Evolutionary conservation across 371 early-diverging fungal genomes (phyloP), one percentile per base, ranked within the genome.

Genomic region (Capillidium rhysosporum): DNA sequence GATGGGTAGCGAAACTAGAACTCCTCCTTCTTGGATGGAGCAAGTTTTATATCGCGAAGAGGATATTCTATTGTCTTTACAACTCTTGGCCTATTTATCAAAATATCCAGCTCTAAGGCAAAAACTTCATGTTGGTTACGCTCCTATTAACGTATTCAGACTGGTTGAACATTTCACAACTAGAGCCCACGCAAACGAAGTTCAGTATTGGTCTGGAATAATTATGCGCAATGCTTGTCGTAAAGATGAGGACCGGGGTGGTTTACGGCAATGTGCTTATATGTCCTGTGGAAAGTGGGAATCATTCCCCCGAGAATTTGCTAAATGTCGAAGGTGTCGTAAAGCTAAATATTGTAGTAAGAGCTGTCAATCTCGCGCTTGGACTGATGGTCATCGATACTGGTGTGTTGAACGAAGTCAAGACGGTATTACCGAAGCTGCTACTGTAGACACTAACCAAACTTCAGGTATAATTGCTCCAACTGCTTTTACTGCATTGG

Each of bases 191-290:
- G 75, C 80, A 3, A 62, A 69, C 23, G 76, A 76, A 48, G 79
- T 84, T 52, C 77, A 76, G 45, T 76, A 78, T 56, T 84, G 85
- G 85, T 82, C 85, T 8, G 73, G 76, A 16, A 79, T 80, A 12
- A 79, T 83, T 51, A 84, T 84, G 85, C 73, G 84, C 62, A 84
- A 84, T 62, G 76, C 76, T 51, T 84, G 82, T 58, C 72, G 82
- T 48, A 82, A 80, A 56, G 82, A 84, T 58, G 84, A 83, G 54
- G 61, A 68, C 40, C 72, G 72, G 41, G 73, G 76, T 49, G 80
- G 79, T 39, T 68, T 81, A 39, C 71, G 84, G 41, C 82, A 78
- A 58, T 84, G 85, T 59, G 80, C 84, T 23, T 73, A 82, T 57
- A 74, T 81, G 59, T 70, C 75, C 45, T 84, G 85, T 60, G 78